These are phyloP conservation scores for Kodamaea kaohsiungensis DNA, from an alignment of 805 yeast genomes.

Conservation along the genomic window DNA sequence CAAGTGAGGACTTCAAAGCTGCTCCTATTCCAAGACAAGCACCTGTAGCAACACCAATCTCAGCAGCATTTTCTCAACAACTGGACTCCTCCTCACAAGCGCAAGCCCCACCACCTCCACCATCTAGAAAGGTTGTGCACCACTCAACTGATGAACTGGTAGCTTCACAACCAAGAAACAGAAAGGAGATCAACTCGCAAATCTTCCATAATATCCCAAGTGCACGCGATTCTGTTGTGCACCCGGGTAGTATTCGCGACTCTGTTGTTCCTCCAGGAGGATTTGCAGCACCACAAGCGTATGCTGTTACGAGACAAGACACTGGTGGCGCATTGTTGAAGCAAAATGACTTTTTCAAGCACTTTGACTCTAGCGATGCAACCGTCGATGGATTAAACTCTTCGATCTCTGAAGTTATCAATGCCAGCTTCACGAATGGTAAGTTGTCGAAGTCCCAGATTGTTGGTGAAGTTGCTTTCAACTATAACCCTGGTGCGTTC, in stretches of 20 bases:
- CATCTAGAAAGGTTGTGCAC: conserved; percentile 51
- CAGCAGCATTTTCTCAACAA: neutral
- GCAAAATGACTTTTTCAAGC: conserved; percentile 51
- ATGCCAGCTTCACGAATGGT: conserved; percentile 74
- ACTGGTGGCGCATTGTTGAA: conserved; percentile 46
- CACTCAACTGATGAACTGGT: conserved; percentile 23
- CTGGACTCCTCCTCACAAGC: conserved; percentile 8
- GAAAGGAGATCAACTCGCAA: conserved; percentile 47
- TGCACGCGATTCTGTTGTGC: conserved; percentile 34
- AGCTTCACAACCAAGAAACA: conserved; percentile 24
- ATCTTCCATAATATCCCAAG: conserved; percentile 46
- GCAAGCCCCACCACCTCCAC: conserved; percentile 53
- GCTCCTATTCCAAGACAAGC: neutral
- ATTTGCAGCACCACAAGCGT: neutral
- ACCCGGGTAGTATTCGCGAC: conserved; percentile 31
- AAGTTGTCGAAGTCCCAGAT: conserved; percentile 56
- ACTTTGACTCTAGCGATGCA: conserved; percentile 15
- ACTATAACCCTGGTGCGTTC: conserved; percentile 44
- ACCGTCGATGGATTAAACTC: conserved; percentile 64
- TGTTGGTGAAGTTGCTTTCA: conserved; percentile 86
- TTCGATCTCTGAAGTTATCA: conserved; percentile 82
- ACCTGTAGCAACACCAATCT: neutral
- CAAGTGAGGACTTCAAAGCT: neutral
- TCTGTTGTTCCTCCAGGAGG: conserved; percentile 21
- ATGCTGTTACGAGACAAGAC: conserved; percentile 24